Conservation (phyloP, 495 filamentous ascomycete genomes). For the Sporormia fimetaria region DNA sequence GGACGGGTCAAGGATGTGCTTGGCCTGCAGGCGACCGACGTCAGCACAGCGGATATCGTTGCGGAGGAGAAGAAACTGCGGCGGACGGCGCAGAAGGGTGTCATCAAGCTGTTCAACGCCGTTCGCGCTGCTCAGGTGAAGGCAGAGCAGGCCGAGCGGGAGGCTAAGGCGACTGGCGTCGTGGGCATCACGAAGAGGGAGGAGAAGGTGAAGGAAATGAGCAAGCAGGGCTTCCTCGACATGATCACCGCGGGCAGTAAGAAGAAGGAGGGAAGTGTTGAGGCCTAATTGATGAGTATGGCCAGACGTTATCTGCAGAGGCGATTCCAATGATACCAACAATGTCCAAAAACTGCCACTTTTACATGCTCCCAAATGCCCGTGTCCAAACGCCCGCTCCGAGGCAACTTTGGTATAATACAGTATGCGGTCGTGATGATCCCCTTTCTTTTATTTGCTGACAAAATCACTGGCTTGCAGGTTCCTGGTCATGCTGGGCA, state of each 20-base stretch:
- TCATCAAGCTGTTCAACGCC: conserved; percentile 91
- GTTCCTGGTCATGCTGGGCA: conserved; percentile 92
- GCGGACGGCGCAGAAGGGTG: conserved; percentile 82
- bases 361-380: not conserved
- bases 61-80: conserved; percentile 70
- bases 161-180: conserved; percentile 57
- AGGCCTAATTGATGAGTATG: conserved; percentile 9
- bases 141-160: conserved; percentile 60
- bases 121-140: conserved; percentile 84
- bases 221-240: conserved; percentile 89
- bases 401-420: conserved; percentile 8
- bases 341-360: conserved; percentile 1
- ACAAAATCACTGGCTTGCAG: conserved; percentile 88
- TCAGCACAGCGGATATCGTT: conserved; percentile 45
- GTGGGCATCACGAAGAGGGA: conserved; percentile 60
- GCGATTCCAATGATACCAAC: not conserved
- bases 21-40: conserved; percentile 39
- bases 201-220: conserved; percentile 86
- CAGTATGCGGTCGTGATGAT: not conserved
- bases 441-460: conserved; percentile 37
- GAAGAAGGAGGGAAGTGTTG: conserved; percentile 34
- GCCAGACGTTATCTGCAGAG: not conserved
- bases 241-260: conserved; percentile 61
- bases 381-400: too few relatives aligned
- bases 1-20: conserved; percentile 80